These are phyloP conservation scores for Vachellia pachyceras DNA, from an alignment of 306 rosid species.

Conservation along the genomic window DNA sequence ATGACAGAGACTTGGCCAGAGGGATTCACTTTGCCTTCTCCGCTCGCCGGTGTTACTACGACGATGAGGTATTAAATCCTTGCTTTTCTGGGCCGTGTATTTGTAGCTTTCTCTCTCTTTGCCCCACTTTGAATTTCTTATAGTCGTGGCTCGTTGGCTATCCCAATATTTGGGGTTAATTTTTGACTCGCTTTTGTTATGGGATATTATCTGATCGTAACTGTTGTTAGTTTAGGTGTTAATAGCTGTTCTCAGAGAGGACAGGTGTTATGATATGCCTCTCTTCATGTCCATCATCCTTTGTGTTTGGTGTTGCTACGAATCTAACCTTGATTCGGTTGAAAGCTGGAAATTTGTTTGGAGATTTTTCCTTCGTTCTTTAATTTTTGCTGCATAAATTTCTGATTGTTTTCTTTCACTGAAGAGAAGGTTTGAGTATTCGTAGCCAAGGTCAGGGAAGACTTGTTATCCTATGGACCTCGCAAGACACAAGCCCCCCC, in stretches of 20 bases:
- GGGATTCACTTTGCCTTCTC: conserved; percentile 80
- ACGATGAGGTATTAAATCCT: conserved; percentile 46
- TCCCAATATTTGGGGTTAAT: not conserved
- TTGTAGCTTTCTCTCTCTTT: not conserved
- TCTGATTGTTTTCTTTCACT: conserved; percentile 6
- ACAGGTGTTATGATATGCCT: not conserved
- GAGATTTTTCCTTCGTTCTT: not conserved
- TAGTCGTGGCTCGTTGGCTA: not conserved
- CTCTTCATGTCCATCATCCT: not conserved
- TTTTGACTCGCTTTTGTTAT: not conserved
- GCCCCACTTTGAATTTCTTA: not conserved
- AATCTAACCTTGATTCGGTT: conserved; percentile 13
- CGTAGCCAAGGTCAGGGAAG: not conserved
- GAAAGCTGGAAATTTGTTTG: conserved; percentile 14
- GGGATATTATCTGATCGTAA: not conserved
- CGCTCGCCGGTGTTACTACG: conserved; percentile 51
- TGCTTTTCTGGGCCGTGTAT: not conserved
- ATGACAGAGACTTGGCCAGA: conserved; percentile 73
- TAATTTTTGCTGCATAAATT: not conserved
- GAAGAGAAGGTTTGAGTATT: conserved; percentile 20
- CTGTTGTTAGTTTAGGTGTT: not conserved
- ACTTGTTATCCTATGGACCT: not conserved
- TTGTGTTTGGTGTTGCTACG: not conserved
- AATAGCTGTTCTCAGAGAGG: not conserved
- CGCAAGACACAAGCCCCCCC: not conserved